Evolutionary conservation across 2,329 filamentous ascomycete genomes (phyloP), one percentile per base, ranked within the genome.

Genomic region (Capronia epimyces): DNA sequence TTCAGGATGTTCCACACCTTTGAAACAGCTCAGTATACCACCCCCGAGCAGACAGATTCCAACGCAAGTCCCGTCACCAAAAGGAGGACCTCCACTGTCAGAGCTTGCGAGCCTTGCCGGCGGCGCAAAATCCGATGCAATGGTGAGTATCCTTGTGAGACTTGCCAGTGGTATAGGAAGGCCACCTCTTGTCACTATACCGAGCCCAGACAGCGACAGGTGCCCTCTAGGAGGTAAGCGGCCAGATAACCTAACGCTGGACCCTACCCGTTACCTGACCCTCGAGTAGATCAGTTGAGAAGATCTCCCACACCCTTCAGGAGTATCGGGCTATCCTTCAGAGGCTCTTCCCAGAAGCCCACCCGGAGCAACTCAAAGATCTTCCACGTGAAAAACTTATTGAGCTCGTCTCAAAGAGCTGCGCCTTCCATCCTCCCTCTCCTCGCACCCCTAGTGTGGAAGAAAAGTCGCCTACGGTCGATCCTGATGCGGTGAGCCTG

Each of bases 101-200:
- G 69, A 9, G 85, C 85, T 31, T 89, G 85, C 66, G 82, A 85
- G 42, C 84, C 87, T 62, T 89, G 87, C 70, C 83, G 89, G 64
- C 78, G 87, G 60, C 79, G 87, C 55, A 93, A 91, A 69, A 91
- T 91, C 49, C 83, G 87, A 57, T 93, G 87, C 64, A 86, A 90
- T 70, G 87, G 87, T 48, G 80, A 84, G 59, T 84, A 88, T 63
- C 87, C 87, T 9, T 93, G 87, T 64, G 85, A 86, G 31, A 87
- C 89, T 65, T 93, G 87, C 65, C 78, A 87, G 51, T 89, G 86
- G 67, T 90, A 88, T 65, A 82, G 87, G 50, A 86, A 87, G 56
- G 84, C 86, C 3, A 87, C 89, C 66, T 76, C 81, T 48, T 91
- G 87, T 65, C 83, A 84, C 62, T 91, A 91, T 67, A 84, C 88